Evolutionary conservation across 2,329 filamentous ascomycete genomes (phyloP), one percentile per base, ranked within the genome.

Genomic region (Diaporthe citri): DNA sequence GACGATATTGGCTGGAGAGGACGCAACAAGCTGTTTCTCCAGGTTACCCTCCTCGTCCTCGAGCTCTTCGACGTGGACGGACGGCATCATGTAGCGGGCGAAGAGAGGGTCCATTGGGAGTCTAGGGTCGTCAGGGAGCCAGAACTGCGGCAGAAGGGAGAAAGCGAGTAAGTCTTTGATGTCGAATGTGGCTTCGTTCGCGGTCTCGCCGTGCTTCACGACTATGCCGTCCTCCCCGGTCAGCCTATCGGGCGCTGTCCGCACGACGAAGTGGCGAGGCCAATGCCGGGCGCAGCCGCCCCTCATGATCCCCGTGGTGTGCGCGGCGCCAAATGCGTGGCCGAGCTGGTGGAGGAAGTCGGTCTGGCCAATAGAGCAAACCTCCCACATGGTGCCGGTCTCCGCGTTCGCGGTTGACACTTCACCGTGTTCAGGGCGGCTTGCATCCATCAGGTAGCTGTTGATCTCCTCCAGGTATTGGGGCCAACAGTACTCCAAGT

Each of bases 301-400:
- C 10, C 25, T 48, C 15, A 36, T 34, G 28, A 66, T 66, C 0
- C 60, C 60, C 2, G 41, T n/a, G 0, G 28, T 66, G 5, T 66
- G 60, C 1, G 28, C 10, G 3, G 60, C 41, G 7, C 60, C 60
- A 6, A 51, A 51, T 2, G 60, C 41, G 20, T 64, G 60, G 25
- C 41, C 60, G 8, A 64, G 20, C 60, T 64, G 60, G 41, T 64
- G 60, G 41, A 64, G 60, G 25, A 48, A 64, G 8, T 34, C 17
- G 1, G 25, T n/a, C 41, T 64, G 60, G 41, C 60, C 60, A 22
- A 64, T 34, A 1, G 60, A 48, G 28, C 60, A 64, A 1, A 34
- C 28, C 2, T 64, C 60, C 60, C 59, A 64, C 59, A 31, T 64
- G 7, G 59, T 31, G 15, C 39, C 59, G 1, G 25, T 31, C 15